These are phyloP conservation scores for Amylocarpus encephaloides DNA, from an alignment of 2,329 filamentous ascomycete genomes.

Conservation along the genomic window DNA sequence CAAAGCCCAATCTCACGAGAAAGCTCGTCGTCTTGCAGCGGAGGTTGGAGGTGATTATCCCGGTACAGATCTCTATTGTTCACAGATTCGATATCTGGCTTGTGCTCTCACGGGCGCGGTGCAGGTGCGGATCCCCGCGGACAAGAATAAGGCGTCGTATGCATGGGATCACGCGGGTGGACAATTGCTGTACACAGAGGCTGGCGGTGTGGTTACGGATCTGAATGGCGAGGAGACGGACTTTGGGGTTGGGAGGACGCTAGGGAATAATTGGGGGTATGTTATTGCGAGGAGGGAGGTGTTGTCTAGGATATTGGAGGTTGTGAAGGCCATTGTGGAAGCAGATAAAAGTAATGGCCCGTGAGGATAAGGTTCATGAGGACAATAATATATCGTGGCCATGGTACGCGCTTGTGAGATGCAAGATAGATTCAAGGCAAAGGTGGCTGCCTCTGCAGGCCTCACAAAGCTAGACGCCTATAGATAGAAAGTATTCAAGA, in stretches of 20 bases:
- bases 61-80: constrained; percentile 43
- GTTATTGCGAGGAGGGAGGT: constrained; percentile 30
- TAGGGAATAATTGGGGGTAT: constrained; percentile 36
- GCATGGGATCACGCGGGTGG: constrained; percentile 53
- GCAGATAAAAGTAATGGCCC: no score
- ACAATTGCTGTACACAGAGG: constrained; percentile 43
- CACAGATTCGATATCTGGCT: constrained; percentile 48
- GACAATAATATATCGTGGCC: no score
- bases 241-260: constrained; percentile 37
- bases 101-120: constrained; percentile 44
- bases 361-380: no score
- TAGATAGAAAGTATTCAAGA: no score
- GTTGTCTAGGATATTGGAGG: no score
- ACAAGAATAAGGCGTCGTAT: constrained; percentile 22
- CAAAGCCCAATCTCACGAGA: constrained; percentile 34
- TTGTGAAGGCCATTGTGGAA: no score
- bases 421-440: no score
- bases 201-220: constrained; percentile 45
- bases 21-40: constrained; percentile 27
- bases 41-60: constrained; percentile 40
- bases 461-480: no score
- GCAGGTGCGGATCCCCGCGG: constrained; percentile 42
- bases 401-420: no score
- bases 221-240: constrained; percentile 43
- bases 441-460: no score